Percentiles rank a stretch among this genome's conserved stretches.
phyloP scores from a whole-genome alignment of 2,329 filamentous ascomycete genomes.

The Fusarium cyanostomum region DNA sequence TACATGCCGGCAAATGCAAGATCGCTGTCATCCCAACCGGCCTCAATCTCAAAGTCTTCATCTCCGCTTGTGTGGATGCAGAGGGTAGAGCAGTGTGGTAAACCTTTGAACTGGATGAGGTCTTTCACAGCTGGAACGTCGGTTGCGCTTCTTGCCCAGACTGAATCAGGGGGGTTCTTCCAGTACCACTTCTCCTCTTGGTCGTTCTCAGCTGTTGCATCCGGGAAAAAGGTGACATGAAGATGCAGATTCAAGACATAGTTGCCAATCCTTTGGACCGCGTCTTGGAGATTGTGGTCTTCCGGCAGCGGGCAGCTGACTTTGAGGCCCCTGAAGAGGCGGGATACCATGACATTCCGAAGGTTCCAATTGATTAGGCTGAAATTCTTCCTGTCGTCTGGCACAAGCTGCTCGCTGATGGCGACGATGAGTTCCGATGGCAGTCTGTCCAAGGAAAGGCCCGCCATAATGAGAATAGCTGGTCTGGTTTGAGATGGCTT shows the following conservation, averaged over 20 bases:
- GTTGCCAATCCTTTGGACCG: not conserved
- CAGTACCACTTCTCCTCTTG: not conserved
- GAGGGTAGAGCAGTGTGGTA: not conserved
- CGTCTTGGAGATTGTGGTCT: not conserved
- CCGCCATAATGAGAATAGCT: too few relatives aligned
- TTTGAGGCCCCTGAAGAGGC: slow-evolving; percentile 2
- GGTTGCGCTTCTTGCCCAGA: slow-evolving; percentile 7
- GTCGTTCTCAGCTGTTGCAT: not conserved
- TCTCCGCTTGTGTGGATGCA: not conserved
- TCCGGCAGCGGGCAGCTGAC: slow-evolving; percentile 1
- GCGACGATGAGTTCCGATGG: not conserved
- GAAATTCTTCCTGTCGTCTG: not conserved
- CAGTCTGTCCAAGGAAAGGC: not conserved
- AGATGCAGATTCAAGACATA: not conserved
- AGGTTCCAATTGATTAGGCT: not conserved
- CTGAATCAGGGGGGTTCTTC: not conserved
- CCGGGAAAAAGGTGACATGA: slow-evolving; percentile 1
- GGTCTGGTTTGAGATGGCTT: too few relatives aligned
- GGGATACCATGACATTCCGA: not conserved
- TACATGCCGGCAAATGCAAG: not conserved
- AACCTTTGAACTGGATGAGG: not conserved
- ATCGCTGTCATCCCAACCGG: slow-evolving; percentile 8
- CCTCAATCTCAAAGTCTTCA: not conserved
- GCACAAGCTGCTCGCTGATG: not conserved
- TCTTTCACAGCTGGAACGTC: not conserved